Base-by-base conservation (phyloP, 2,329 filamentous ascomycete species). In the Septoria petroselini region DNA sequence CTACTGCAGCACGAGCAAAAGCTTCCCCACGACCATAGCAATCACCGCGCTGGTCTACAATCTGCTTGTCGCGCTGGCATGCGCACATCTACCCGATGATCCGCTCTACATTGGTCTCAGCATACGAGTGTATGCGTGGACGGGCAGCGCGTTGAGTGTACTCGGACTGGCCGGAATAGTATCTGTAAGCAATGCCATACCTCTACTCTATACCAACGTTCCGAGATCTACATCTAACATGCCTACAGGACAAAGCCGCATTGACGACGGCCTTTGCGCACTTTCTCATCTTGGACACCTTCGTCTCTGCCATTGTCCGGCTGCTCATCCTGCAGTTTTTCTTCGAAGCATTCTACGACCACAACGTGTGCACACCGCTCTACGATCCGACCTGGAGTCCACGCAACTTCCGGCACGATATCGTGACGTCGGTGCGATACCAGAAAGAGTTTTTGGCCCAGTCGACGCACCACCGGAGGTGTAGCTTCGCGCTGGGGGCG, bases 101-200 rank as follows among this genome's bases (percentile, higher is more conserved):
- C 61, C 62, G 1, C 50, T 64, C 15, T 61, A 57, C 43, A 52
- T 65, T 29, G 58, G 58, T 8, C 44, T 58, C 30, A 55, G 55
- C 45, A 54, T 62, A 12, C 54, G 53, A 12, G 42, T 56, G 9
- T 65, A 65, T 44, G 59, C 60, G 17, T 65, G 59, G 60, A 59
- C 58, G 14, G 58, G 61, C 9, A 58, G 51, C 38, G 49, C 50
- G 4, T 41, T 62, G 51, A 61, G 59, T 29, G 33, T 58, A 12
- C 35, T 63, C 18, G 61, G 61, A 21, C 39, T 64, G 21, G 48
- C 52, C 15, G 62, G 61, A 15, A 58, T 61, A 18, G 42, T 52
- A 21, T 51, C 52, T 19, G 61, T 62, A 58, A 50, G 35, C 11
- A 18, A 56, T 23, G 33, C 1, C 19, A 37, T 30, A 30, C 5